Conservation (phyloP, 2,329 filamentous ascomycete species). For the Neonectria ditissima region DNA sequence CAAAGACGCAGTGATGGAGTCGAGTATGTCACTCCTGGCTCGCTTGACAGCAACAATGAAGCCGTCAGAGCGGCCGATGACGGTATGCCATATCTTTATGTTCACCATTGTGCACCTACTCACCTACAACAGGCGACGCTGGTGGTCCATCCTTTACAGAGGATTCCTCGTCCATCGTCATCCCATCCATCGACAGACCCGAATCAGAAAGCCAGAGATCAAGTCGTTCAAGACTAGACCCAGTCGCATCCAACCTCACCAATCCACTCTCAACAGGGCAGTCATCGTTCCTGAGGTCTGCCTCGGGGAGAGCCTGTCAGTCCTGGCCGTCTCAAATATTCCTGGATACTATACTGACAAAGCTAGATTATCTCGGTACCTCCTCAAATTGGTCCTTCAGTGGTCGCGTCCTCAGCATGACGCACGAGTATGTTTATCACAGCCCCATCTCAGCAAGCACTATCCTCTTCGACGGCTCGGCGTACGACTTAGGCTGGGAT, state of each 20-base stretch:
- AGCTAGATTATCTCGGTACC: slow-evolving; percentile 66
- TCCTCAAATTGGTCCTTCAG: slow-evolving; percentile 69
- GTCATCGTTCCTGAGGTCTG: slow-evolving; percentile 56
- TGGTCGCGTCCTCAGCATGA: slow-evolving; percentile 60
- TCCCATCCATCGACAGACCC: slow-evolving; percentile 28
- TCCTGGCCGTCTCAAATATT: too few relatives aligned
- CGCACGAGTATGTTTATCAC: slow-evolving; percentile 59
- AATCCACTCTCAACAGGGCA: slow-evolving; percentile 57
- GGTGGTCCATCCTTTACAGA: slow-evolving; percentile 18
- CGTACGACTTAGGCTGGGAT: slow-evolving; percentile 66
- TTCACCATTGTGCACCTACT: background rate
- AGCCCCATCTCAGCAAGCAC: slow-evolving; percentile 56
- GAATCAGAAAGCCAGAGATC: slow-evolving; percentile 33
- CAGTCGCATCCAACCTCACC: slow-evolving; percentile 49
- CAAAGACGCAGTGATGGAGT: slow-evolving; percentile 24
- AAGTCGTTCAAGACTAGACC: slow-evolving; percentile 40
- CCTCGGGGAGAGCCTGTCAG: slow-evolving; percentile 57
- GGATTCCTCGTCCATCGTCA: slow-evolving; percentile 25
- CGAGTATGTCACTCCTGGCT: slow-evolving; percentile 41
- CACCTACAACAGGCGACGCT: slow-evolving; percentile 11
- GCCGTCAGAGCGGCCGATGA: slow-evolving; percentile 31
- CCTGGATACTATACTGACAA: too few relatives aligned
- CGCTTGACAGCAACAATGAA: slow-evolving; percentile 37
- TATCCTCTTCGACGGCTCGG: slow-evolving; percentile 62
- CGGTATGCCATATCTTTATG: slow-evolving; percentile 19